Conservation (phyloP, 2,329 filamentous ascomycete species). For the Xylogone sp. region DNA sequence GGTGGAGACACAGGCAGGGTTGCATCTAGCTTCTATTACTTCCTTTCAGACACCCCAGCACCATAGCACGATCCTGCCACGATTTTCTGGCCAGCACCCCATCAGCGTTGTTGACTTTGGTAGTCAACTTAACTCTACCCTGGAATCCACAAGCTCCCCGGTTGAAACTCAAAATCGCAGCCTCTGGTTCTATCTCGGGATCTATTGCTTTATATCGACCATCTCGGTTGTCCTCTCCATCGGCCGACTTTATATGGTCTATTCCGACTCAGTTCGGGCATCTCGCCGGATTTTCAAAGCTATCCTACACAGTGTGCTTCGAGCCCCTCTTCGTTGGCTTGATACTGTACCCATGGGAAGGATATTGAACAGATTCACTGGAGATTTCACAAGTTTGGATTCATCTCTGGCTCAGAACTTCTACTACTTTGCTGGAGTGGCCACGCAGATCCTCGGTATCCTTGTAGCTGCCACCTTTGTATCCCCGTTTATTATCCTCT, state of each 20-base stretch:
- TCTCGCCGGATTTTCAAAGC: slow-evolving; percentile 62
- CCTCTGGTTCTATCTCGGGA: slow-evolving; percentile 54
- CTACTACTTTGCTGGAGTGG: slow-evolving; percentile 51
- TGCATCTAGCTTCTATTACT: slow-evolving; percentile 3
- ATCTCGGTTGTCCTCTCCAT: slow-evolving; percentile 44
- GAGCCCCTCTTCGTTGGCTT: slow-evolving; percentile 70
- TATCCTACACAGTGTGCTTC: slow-evolving; percentile 62
- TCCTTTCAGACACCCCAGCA: slow-evolving; percentile 30
- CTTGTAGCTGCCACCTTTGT: slow-evolving; percentile 60
- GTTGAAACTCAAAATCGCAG: slow-evolving; percentile 1
- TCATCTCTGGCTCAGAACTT: slow-evolving; percentile 60
- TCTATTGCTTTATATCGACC: slow-evolving; percentile 61
- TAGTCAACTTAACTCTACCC: neutral
- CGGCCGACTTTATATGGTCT: slow-evolving; percentile 56
- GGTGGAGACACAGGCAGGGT: slow-evolving; percentile 7
- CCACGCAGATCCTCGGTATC: slow-evolving; percentile 59
- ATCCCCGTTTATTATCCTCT: slow-evolving; percentile 59
- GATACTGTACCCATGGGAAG: slow-evolving; percentile 74
- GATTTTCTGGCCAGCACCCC: slow-evolving; percentile 24
- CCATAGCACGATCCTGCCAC: slow-evolving; percentile 26
- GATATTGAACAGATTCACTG: slow-evolving; percentile 72
- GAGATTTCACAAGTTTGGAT: slow-evolving; percentile 71
- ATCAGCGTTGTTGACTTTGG: neutral
- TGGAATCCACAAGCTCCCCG: neutral
- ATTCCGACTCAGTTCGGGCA: slow-evolving; percentile 59